Percentiles rank a stretch among this genome's conserved stretches.
phyloP scores from a whole-genome alignment of 345 rosid genomes.

The Hibiscus tridactylites region DNA sequence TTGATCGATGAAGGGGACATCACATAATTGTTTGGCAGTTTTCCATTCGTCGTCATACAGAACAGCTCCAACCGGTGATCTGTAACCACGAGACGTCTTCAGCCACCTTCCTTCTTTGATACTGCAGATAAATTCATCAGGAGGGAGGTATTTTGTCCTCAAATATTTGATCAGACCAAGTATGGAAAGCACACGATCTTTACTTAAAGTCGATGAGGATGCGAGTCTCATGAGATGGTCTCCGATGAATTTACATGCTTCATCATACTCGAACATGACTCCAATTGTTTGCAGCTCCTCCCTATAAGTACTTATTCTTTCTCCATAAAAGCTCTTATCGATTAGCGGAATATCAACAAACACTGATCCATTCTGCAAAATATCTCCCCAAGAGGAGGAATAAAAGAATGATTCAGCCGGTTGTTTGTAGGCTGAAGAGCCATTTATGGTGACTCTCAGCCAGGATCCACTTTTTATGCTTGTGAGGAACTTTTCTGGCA shows the following conservation, averaged over 20 bases:
- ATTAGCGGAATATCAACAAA: conserved; percentile 65
- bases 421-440: conserved; percentile 30
- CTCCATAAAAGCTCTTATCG: conserved; percentile 49
- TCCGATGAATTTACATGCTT: conserved; percentile 56
- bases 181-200: conserved; percentile 34
- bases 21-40: conserved; percentile 40
- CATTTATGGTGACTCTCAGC: conserved; percentile 48
- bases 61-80: conserved; percentile 52
- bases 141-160: conserved; percentile 28
- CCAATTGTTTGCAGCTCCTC: conserved; percentile 48
- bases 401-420: conserved; percentile 58
- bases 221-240: conserved; percentile 46
- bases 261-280: conserved; percentile 46
- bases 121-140: conserved; percentile 32
- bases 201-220: conserved; percentile 27
- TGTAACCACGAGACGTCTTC: conserved; percentile 29
- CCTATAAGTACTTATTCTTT: conserved; percentile 19
- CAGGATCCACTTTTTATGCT: conserved; percentile 51
- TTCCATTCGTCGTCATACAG: conserved; percentile 42
- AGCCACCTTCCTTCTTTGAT: conserved; percentile 41
- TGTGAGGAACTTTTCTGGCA: conserved; percentile 38
- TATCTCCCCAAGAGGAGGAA: conserved; percentile 43
- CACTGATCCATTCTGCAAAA: conserved; percentile 42
- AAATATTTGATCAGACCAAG: conserved; percentile 49
- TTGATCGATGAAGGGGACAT: conserved; percentile 46